A percentile compares a stretch with the other conserved stretches of the same genome.
Evolutionary conservation across 2,329 filamentous ascomycete genomes (phyloP).

Genomic region (Talaromyces sp.): DNA sequence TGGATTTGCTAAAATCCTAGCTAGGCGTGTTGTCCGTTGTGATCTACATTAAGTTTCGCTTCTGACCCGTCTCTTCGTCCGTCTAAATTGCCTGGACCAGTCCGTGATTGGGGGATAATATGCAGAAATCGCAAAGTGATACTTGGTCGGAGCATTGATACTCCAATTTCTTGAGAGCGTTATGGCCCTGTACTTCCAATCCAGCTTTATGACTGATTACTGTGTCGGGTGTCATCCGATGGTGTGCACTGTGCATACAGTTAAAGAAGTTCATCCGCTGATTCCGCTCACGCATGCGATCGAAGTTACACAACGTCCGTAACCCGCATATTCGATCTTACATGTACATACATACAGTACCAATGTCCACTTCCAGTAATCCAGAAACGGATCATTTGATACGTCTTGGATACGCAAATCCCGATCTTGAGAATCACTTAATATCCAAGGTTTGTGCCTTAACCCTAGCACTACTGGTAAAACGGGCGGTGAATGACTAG

Average conservation of each 20-base stretch:
- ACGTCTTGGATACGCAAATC: background rate
- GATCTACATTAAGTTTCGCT: background rate
- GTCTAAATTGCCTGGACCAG: background rate
- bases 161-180: background rate
- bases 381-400: background rate
- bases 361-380: background rate
- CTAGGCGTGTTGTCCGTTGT: background rate
- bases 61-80: background rate
- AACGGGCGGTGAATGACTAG: background rate
- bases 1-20: background rate
- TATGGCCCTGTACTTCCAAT: background rate
- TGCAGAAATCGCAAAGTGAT: background rate
- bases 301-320: constrained; percentile 10
- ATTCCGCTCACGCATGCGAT: constrained; percentile 1
- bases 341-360: background rate
- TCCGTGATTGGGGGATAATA: background rate
- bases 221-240: background rate
- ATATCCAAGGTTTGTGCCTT: background rate
- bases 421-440: constrained; percentile 1
- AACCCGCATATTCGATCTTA: constrained; percentile 1
- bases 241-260: background rate
- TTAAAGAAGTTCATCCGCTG: background rate
- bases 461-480: background rate
- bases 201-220: background rate
- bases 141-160: background rate